Evolutionary conservation across 1,284 basidiomycete species (phyloP), one percentile per base, ranked within the genome.

Genomic region (Leccinum subrobustum): DNA sequence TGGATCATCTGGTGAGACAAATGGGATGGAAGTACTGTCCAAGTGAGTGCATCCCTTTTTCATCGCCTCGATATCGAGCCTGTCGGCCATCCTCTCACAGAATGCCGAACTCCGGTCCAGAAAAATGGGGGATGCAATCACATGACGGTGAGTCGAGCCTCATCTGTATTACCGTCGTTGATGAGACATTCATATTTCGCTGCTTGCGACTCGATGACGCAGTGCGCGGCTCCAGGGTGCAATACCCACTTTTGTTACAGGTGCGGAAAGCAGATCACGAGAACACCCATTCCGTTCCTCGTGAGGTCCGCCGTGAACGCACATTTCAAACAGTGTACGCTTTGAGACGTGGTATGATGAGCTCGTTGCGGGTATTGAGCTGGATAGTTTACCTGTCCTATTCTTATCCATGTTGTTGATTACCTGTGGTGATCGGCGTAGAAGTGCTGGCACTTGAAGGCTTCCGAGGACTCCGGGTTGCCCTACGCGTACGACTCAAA

Each of bases 61-160:
- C 0, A 3, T 42, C 9, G 27, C 29, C 6, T 14, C 18, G 6
- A 47, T 27, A 23, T 31, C n/a, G 20, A 5, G 44, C 42, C 42
- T 44, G 42, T 59, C n/a, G 18, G 12, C 60, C 5, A 57, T n/a
- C 18, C 12, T 54, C 3, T 50, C 16, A n/a, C 61, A 87, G 86
- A 81, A 6, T 88, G 86, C 65, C 72, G 75, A 52, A 85, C 84
- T 0, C 83, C 83, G 0, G 79, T 82, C 14, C 81, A 84, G 67
- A 88, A 87, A 68, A 75, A 73, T 4, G 73, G 75, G 6, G 87
- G 87, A 3, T 88, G 87, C 65, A 87, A 87, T 65, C 86, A 88
- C 71, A 86, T 88, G 80, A 83, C 82, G 59, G 86, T 86, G 60
- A 70, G 83, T 68, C 20, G 39, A 11, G 5, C 18, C 7, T 6